Evolutionary conservation across 2,329 filamentous ascomycete genomes (phyloP).

Genomic region (Pestalotiopsis fici): DNA sequence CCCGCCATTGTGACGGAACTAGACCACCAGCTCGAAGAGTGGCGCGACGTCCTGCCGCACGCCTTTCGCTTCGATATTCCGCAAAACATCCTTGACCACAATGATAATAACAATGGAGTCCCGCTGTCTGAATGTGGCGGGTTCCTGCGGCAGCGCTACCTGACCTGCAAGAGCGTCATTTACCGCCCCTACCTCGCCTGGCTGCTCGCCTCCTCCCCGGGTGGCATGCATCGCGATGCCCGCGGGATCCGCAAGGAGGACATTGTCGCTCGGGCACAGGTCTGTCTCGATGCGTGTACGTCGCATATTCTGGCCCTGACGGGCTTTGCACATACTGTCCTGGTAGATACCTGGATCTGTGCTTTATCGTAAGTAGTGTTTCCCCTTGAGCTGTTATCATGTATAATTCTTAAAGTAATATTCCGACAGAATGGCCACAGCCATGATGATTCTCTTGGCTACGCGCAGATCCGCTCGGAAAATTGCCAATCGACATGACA

Average conservation of each 20-base stretch:
- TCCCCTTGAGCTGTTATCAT: background rate
- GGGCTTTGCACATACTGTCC: slow-evolving; percentile 49
- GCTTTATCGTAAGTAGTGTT: slow-evolving; percentile 45
- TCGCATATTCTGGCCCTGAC: slow-evolving; percentile 49
- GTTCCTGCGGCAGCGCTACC: slow-evolving; percentile 50
- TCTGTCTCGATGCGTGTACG: slow-evolving; percentile 47
- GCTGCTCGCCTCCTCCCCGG: slow-evolving; percentile 42
- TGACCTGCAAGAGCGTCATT: slow-evolving; percentile 53
- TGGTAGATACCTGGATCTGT: slow-evolving; percentile 58
- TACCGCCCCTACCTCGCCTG: slow-evolving; percentile 53
- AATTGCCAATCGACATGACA: slow-evolving; percentile 35
- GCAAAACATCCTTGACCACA: slow-evolving; percentile 12
- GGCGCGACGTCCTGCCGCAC: slow-evolving; percentile 45
- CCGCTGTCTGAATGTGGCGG: slow-evolving; percentile 42
- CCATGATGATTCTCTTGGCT: slow-evolving; percentile 49
- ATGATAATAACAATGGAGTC: too few species aligned
- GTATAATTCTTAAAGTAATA: too few species aligned
- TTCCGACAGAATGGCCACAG: slow-evolving; percentile 45
- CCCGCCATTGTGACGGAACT: slow-evolving; percentile 49
- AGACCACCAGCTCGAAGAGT: slow-evolving; percentile 49
- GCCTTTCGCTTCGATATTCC: slow-evolving; percentile 39
- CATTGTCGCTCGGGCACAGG: slow-evolving; percentile 29
- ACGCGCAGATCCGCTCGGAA: slow-evolving; percentile 41
- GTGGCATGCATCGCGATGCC: slow-evolving; percentile 8
- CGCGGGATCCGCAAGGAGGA: slow-evolving; percentile 21